A percentile compares a stretch with the other conserved stretches of the same genome.
Conservation (phyloP, 495 filamentous ascomycete species). For the Neurospora intermedia region DNA sequence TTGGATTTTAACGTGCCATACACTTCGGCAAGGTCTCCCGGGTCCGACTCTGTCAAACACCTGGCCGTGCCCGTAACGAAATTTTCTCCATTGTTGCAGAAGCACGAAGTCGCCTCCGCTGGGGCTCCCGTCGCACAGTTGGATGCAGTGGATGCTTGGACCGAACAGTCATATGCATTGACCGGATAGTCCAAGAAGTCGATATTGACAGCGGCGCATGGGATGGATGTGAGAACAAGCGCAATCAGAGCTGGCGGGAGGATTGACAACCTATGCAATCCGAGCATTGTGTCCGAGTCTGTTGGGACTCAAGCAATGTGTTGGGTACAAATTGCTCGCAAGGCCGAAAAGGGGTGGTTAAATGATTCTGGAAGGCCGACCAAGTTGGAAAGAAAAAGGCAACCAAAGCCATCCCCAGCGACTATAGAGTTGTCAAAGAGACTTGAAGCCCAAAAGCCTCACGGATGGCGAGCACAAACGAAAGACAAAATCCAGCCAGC, state of each 20-base stretch:
- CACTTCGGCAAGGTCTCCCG: conserved; percentile 19
- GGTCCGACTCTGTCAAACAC: conserved; percentile 26
- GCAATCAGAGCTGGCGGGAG: conserved; percentile 16
- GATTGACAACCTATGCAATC: neutral
- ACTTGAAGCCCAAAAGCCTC: neutral
- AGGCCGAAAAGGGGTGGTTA: neutral
- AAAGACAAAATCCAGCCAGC: neutral
- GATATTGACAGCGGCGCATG: conserved; percentile 13
- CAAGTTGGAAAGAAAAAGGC: neutral
- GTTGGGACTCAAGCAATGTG: neutral
- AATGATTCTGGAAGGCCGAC: neutral
- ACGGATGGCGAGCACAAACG: neutral
- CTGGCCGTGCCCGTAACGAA: conserved; percentile 32
- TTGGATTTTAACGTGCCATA: conserved; percentile 26
- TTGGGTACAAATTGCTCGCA: neutral
- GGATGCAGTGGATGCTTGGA: conserved; percentile 20
- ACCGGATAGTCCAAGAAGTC: conserved; percentile 35
- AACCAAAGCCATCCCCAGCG: neutral
- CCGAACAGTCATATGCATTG: conserved; percentile 28
- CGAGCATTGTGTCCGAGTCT: conserved; percentile 10
- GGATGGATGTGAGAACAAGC: conserved; percentile 21
- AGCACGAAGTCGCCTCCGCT: conserved; percentile 27
- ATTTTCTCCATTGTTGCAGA: conserved; percentile 33
- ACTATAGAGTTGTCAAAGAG: neutral
- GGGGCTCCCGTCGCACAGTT: conserved; percentile 23